Evolutionary conservation across 2,329 filamentous ascomycete species (phyloP).

Genomic region (Graphiopsis chlorocephala): DNA sequence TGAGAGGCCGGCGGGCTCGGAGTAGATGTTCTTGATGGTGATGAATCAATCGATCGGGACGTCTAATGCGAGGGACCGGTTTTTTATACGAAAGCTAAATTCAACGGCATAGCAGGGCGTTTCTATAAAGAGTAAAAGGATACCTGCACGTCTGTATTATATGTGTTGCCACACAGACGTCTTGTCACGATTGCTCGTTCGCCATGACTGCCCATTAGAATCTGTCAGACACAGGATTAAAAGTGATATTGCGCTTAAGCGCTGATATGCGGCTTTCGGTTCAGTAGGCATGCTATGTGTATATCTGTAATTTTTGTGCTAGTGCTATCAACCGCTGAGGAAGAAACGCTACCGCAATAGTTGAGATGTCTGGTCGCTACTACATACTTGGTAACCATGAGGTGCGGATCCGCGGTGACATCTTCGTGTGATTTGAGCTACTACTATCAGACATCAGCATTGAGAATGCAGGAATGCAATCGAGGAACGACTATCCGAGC

Average conservation of each 20-base stretch:
- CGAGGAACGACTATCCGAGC: neutral
- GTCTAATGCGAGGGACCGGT: neutral
- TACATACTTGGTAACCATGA: too few species aligned
- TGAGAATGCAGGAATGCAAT: neutral
- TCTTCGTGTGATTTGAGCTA: neutral
- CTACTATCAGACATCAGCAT: too few species aligned
- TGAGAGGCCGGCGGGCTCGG: slow-evolving; percentile 33
- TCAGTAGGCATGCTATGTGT: too few species aligned
- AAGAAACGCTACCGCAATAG: too few species aligned
- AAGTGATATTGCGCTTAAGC: too few species aligned
- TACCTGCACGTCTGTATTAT: slow-evolving; percentile 13
- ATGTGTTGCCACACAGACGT: slow-evolving; percentile 3
- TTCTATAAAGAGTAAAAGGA: neutral
- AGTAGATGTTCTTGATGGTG: neutral
- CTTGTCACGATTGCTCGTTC: neutral
- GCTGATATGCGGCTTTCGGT: too few species aligned
- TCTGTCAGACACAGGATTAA: too few species aligned
- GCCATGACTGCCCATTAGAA: too few species aligned
- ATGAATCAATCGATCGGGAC: neutral
- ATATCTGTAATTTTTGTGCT: too few species aligned
- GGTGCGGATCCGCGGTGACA: neutral
- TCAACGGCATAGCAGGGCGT: slow-evolving; percentile 13
- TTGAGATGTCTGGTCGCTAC: too few species aligned
- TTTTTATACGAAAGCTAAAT: neutral
- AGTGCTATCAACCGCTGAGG: too few species aligned